phyloP scores from a whole-genome alignment of 2,329 filamentous ascomycete genomes.

The Epichloe sp. region DNA sequence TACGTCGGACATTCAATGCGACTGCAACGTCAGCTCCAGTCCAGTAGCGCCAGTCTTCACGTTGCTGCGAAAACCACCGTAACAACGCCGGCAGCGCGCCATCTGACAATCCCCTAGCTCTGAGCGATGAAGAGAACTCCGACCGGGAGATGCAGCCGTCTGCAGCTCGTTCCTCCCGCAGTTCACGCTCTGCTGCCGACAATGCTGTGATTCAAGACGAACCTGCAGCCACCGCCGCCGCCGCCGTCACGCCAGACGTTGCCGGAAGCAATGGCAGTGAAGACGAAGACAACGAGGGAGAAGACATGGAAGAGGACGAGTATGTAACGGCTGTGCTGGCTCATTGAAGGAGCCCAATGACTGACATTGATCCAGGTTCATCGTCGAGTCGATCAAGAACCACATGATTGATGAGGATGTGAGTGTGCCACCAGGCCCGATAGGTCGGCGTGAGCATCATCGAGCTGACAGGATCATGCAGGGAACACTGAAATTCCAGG shows the following conservation, averaged over 20 bases:
- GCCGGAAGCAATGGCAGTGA: constrained; percentile 16
- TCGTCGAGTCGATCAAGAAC: constrained; percentile 59
- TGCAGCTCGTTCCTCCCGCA: constrained; percentile 13
- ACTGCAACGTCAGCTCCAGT: not conserved
- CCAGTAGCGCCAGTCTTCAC: not conserved
- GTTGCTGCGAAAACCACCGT: not conserved
- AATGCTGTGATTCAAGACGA: not conserved
- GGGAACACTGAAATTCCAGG: constrained; percentile 47
- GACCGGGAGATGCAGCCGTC: constrained; percentile 15
- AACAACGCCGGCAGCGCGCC: not conserved
- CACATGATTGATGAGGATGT: constrained; percentile 50
- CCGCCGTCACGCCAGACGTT: constrained; percentile 10
- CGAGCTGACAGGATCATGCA: constrained; percentile 13
- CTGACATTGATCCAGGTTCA: constrained; percentile 37
- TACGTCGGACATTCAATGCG: not conserved
- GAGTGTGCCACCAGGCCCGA: constrained; percentile 10
- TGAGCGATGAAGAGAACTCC: constrained; percentile 24
- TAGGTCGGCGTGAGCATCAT: not conserved
- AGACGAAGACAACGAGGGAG: constrained; percentile 14
- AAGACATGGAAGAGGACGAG: constrained; percentile 29
- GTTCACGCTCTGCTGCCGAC: constrained; percentile 11
- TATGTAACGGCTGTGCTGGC: constrained; percentile 13
- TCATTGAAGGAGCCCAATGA: constrained; percentile 13
- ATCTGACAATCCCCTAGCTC: constrained; percentile 17
- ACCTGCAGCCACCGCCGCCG: not conserved